phyloP scores from a whole-genome alignment of 2,329 filamentous ascomycete genomes.

The Colletotrichum salicis region DNA sequence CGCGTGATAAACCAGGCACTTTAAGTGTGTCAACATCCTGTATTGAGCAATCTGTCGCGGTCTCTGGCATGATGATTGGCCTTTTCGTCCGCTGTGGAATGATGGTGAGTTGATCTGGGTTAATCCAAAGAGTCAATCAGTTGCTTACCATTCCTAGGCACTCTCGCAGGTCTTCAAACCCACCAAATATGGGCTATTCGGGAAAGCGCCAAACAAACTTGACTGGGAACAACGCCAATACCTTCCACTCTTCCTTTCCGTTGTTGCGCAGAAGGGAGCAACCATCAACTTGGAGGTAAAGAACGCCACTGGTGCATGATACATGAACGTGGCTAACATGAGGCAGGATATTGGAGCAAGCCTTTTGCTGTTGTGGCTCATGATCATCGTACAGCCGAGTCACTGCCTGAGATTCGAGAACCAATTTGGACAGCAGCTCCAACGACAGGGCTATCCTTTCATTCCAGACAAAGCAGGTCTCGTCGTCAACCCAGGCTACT shows the following conservation, averaged over 20 bases:
- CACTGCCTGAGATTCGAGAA: constrained; percentile 59
- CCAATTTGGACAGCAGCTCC: constrained; percentile 59
- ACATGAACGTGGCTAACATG: constrained; percentile 14
- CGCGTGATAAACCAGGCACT: constrained; percentile 9
- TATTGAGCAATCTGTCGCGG: constrained; percentile 55
- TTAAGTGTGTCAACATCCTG: constrained; percentile 43
- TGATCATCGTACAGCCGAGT: constrained; percentile 62
- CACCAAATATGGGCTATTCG: constrained; percentile 63
- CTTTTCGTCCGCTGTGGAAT: constrained; percentile 58
- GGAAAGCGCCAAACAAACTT: constrained; percentile 51
- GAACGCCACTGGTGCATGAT: constrained; percentile 6
- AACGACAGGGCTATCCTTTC: constrained; percentile 54
- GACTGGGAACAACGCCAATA: constrained; percentile 55
- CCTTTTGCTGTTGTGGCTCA: constrained; percentile 63
- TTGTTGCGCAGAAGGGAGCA: constrained; percentile 56
- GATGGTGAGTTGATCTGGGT: constrained; percentile 43
- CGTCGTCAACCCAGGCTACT: constrained; percentile 57
- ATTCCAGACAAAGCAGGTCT: constrained; percentile 53
- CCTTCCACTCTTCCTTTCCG: constrained; percentile 62
- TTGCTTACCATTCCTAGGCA: constrained; percentile 45
- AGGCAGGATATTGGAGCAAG: constrained; percentile 53
- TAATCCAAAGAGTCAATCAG: constrained; percentile 17
- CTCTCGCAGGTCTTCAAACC: constrained; percentile 57
- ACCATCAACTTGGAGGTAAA: constrained; percentile 57
- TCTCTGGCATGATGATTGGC: constrained; percentile 59